A percentile compares a stretch with the other conserved stretches of the same genome.
Conservation (phyloP, 352 stramenopile genomes). For the Pythium rishiriense region DNA sequence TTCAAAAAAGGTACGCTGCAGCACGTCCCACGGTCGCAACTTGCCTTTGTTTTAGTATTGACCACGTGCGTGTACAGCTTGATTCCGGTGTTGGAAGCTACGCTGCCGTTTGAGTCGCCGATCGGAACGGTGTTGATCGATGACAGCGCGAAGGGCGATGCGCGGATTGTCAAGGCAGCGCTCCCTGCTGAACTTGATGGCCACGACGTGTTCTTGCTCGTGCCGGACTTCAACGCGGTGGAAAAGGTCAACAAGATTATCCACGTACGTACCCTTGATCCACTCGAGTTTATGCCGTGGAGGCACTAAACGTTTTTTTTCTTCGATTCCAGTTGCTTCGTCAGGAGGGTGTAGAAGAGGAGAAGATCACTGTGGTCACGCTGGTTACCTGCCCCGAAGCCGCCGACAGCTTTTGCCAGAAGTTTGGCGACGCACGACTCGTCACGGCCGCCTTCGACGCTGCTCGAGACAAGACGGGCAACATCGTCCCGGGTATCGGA, state of each 20-base stretch:
- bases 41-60: background rate
- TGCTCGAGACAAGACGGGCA: constrained; percentile 50
- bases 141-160: constrained; percentile 23
- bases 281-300: background rate
- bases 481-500: constrained; percentile 74
- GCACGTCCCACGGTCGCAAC: background rate
- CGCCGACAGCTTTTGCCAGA: constrained; percentile 80
- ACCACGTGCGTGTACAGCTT: background rate
- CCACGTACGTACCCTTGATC: constrained; percentile 39
- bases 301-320: background rate
- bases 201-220: constrained; percentile 68
- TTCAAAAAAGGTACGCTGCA: constrained; percentile 35
- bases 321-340: constrained; percentile 49
- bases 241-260: constrained; percentile 74
- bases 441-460: constrained; percentile 80
- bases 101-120: constrained; percentile 68
- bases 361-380: constrained; percentile 80
- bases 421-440: constrained; percentile 70
- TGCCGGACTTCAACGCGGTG: constrained; percentile 61
- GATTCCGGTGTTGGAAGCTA: constrained; percentile 40
- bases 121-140: constrained; percentile 66
- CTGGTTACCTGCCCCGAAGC: constrained; percentile 79
- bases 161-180: constrained; percentile 44
- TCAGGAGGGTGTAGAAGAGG: constrained; percentile 68
- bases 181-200: constrained; percentile 68